phyloP scores from a whole-genome alignment of 495 filamentous ascomycete genomes.

The Aspergillus indologenus region DNA sequence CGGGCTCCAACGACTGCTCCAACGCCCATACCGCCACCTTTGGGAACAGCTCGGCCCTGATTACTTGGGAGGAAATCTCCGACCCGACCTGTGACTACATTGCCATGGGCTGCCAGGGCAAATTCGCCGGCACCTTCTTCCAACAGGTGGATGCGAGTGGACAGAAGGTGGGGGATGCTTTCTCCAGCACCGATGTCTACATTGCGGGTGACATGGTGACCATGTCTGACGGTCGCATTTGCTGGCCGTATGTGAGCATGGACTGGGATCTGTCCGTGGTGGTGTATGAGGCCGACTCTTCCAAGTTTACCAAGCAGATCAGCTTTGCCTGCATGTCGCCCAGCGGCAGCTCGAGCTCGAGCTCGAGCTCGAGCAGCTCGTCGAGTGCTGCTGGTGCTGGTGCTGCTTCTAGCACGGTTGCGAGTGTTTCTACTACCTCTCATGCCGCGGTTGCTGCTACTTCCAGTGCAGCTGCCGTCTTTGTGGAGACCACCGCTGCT shows the following conservation, averaged over 20 bases:
- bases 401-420: neutral
- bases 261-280: conserved; percentile 40
- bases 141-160: conserved; percentile 46
- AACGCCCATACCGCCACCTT: conserved; percentile 53
- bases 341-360: conserved; percentile 1
- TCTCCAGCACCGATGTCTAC: conserved; percentile 40
- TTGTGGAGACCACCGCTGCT: neutral
- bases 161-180: conserved; percentile 37
- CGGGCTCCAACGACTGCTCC: conserved; percentile 45
- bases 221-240: conserved; percentile 44
- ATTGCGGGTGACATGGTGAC: conserved; percentile 54
- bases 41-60: conserved; percentile 39
- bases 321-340: conserved; percentile 44
- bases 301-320: conserved; percentile 36
- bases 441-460: neutral
- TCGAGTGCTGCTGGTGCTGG: no score
- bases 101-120: conserved; percentile 50
- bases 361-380: no score
- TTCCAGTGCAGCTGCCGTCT: neutral
- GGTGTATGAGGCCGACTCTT: conserved; percentile 22
- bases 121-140: conserved; percentile 49
- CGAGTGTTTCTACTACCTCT: neutral
- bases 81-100: conserved; percentile 45
- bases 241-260: conserved; percentile 56
- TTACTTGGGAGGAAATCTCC: conserved; percentile 54